These are phyloP conservation scores for Euphorbia celastroides DNA, from an alignment of 441 rosid species.

Conservation along the genomic window DNA sequence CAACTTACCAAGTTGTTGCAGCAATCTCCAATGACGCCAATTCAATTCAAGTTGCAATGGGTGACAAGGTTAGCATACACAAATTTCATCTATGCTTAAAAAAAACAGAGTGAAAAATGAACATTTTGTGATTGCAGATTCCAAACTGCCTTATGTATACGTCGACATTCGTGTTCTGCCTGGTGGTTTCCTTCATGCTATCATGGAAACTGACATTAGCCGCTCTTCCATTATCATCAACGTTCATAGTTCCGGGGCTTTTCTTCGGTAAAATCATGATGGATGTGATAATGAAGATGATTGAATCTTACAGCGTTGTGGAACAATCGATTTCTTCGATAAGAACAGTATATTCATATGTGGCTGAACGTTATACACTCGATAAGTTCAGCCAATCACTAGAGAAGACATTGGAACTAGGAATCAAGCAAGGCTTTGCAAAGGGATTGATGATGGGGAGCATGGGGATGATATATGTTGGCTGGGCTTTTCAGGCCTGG, in stretches of 20 bases:
- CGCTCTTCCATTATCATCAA: slow-evolving; percentile 46
- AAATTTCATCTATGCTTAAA: no score
- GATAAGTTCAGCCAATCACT: slow-evolving; percentile 50
- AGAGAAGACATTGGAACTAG: slow-evolving; percentile 43
- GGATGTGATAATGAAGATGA: slow-evolving; percentile 52
- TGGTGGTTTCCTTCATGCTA: slow-evolving; percentile 39
- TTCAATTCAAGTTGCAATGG: slow-evolving; percentile 62
- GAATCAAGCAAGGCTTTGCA: slow-evolving; percentile 54
- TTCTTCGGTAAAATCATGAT: slow-evolving; percentile 63
- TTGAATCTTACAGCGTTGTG: slow-evolving; percentile 58
- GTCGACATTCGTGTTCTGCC: slow-evolving; percentile 56
- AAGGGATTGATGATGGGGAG: slow-evolving; percentile 71
- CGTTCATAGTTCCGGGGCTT: slow-evolving; percentile 57
- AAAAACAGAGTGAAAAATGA: no score
- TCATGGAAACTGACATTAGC: slow-evolving; percentile 63
- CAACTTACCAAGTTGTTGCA: slow-evolving; percentile 58
- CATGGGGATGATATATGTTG: slow-evolving; percentile 58
- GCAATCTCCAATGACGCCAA: slow-evolving; percentile 64
- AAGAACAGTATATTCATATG: slow-evolving; percentile 57
- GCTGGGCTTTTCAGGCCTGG: slow-evolving; percentile 76
- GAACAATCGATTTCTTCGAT: slow-evolving; percentile 71
- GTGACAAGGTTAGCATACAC: slow-evolving; percentile 43
- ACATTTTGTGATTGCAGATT: slow-evolving; percentile 34
- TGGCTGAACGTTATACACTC: slow-evolving; percentile 48
- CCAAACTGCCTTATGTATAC: slow-evolving; percentile 46